Evolutionary conservation across 495 filamentous ascomycete genomes (phyloP).

Genomic region (Aeminium ludgeri): DNA sequence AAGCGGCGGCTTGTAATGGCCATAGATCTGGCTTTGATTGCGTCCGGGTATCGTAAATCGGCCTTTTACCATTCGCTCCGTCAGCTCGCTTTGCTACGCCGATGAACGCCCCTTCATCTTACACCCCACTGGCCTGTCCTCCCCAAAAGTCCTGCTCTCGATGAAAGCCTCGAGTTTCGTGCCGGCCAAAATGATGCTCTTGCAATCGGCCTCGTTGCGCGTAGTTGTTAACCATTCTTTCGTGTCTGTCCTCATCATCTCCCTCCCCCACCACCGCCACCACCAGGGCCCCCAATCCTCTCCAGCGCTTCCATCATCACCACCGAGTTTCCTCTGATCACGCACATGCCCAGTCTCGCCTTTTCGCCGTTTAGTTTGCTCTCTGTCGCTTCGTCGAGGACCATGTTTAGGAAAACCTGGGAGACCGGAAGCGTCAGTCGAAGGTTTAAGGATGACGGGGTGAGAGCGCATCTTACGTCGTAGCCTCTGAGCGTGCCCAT

Average conservation of each 20-base stretch:
- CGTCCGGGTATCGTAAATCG: no score
- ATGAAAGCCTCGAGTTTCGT: no score
- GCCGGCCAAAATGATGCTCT: no score
- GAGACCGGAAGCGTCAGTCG: neutral
- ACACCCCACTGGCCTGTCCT: no score
- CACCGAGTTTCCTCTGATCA: conserved; percentile 86
- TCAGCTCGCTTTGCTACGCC: no score
- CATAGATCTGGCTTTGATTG: no score
- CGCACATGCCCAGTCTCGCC: conserved; percentile 79
- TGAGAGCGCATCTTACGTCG: conserved; percentile 43
- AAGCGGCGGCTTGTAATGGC: no score
- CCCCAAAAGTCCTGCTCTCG: no score
- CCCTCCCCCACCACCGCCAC: neutral
- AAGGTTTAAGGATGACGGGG: neutral
- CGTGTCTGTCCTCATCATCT: neutral
- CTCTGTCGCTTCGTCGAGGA: conserved; percentile 93
- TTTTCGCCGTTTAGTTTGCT: conserved; percentile 89
- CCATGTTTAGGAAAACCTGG: conserved; percentile 96
- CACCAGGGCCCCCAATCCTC: conserved; percentile 3
- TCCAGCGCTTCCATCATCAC: conserved; percentile 72
- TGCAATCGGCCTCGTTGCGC: no score
- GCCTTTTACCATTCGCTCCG: no score
- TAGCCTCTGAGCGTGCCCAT: conserved; percentile 88
- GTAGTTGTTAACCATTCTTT: no score
- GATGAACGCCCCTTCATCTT: no score